Evolutionary conservation across 306 rosid species (phyloP).

Genomic region (Pueraria montana): DNA sequence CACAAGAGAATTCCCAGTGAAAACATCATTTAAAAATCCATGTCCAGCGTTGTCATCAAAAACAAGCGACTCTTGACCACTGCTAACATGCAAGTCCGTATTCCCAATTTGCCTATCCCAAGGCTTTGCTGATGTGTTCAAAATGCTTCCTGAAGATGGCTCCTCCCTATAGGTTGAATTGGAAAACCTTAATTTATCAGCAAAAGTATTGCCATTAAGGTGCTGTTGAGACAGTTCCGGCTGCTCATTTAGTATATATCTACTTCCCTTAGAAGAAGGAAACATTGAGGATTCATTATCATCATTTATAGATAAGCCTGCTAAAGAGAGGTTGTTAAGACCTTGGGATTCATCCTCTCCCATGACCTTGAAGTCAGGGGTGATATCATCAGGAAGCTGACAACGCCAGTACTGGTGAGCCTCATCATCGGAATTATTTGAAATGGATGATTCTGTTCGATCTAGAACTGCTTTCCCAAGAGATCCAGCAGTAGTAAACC

Average conservation of each 20-base stretch:
- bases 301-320: slow-evolving; percentile 78
- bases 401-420: slow-evolving; percentile 94
- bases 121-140: slow-evolving; percentile 68
- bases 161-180: slow-evolving; percentile 73
- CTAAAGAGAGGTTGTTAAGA: slow-evolving; percentile 72
- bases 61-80: slow-evolving; percentile 63
- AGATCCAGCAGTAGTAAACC: slow-evolving; percentile 63
- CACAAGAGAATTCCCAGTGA: slow-evolving; percentile 66
- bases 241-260: slow-evolving; percentile 69
- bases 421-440: slow-evolving; percentile 93
- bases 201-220: slow-evolving; percentile 65
- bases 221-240: slow-evolving; percentile 58
- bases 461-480: slow-evolving; percentile 88
- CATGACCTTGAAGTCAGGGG: slow-evolving; percentile 91
- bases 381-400: slow-evolving; percentile 97
- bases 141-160: slow-evolving; percentile 65
- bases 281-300: slow-evolving; percentile 65
- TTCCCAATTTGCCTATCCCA: slow-evolving; percentile 78
- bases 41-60: slow-evolving; percentile 73
- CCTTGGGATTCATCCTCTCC: slow-evolving; percentile 85
- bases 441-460: slow-evolving; percentile 80
- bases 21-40: slow-evolving; percentile 69
- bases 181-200: slow-evolving; percentile 73
- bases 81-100: slow-evolving; percentile 59
- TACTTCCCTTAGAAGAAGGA: slow-evolving; percentile 69